Percentiles rank a stretch among this genome's conserved stretches.
Evolutionary conservation across 2,329 filamentous ascomycete genomes (phyloP).

Genomic region (Sordariomycetes sp.): DNA sequence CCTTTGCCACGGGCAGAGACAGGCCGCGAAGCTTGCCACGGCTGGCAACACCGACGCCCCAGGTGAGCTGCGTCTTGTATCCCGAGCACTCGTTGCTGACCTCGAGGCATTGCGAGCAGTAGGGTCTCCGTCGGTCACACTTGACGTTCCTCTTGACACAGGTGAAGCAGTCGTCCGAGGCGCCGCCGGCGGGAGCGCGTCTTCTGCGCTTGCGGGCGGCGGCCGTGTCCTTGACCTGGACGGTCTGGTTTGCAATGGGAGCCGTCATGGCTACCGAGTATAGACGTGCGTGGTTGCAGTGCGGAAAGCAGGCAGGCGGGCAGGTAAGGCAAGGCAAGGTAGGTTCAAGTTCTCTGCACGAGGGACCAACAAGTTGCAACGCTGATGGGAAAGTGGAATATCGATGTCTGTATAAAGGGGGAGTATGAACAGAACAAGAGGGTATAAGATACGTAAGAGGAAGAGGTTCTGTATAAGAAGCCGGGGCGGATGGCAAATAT

Average conservation of each 20-base stretch:
- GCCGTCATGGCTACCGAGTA: conserved; percentile 33
- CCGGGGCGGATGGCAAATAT: neutral
- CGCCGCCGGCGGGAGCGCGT: conserved; percentile 79
- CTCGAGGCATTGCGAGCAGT: conserved; percentile 91
- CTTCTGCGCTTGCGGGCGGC: conserved; percentile 65
- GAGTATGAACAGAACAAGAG: neutral
- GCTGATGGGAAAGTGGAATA: neutral
- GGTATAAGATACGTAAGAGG: conserved; percentile 1
- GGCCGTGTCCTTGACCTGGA: conserved; percentile 39
- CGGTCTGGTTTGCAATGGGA: conserved; percentile 30
- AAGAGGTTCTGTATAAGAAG: neutral
- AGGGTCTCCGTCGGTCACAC: conserved; percentile 86
- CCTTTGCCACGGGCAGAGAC: conserved; percentile 61
- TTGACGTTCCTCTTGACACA: conserved; percentile 76
- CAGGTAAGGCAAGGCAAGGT: neutral
- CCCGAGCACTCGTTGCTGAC: conserved; percentile 88
- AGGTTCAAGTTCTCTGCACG: too few species aligned
- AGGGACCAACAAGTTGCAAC: too few species aligned
- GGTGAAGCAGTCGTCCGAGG: conserved; percentile 89
- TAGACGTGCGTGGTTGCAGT: neutral
- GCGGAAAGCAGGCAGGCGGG: neutral
- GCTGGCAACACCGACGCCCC: conserved; percentile 92
- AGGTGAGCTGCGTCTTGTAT: conserved; percentile 94
- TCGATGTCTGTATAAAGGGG: neutral
- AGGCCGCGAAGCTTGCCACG: conserved; percentile 88